phyloP scores from a whole-genome alignment of 2,329 filamentous ascomycete genomes.

The Ambrosiella cleistominuta region DNA sequence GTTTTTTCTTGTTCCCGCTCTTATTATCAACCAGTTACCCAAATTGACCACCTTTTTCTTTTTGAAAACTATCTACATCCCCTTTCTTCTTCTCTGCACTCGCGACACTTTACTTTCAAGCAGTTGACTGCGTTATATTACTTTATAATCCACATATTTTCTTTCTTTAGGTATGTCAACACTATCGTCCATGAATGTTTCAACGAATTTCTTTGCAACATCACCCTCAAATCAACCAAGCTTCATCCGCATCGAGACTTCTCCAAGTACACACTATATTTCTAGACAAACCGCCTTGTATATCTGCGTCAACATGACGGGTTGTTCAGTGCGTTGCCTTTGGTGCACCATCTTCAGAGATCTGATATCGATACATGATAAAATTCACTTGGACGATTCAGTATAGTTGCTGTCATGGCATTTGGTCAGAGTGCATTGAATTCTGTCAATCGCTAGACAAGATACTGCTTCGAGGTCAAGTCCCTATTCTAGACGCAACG shows the following conservation, averaged over 20 bases:
- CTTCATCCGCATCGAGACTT: too few relatives aligned
- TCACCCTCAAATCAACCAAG: too few relatives aligned
- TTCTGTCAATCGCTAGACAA: neutral
- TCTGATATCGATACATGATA: too few relatives aligned
- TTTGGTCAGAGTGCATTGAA: too few relatives aligned
- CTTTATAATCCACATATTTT: constrained; percentile 11
- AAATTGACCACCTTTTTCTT: constrained; percentile 3
- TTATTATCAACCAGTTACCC: constrained; percentile 7
- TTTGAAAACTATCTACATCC: neutral
- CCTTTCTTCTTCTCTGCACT: constrained; percentile 7
- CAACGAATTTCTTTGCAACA: too few relatives aligned
- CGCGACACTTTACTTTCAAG: constrained; percentile 8
- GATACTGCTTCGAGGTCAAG: neutral
- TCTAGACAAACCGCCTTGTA: too few relatives aligned
- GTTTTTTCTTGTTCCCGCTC: neutral
- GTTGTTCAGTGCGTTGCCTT: too few relatives aligned
- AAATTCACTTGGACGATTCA: too few relatives aligned
- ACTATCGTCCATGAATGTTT: neutral
- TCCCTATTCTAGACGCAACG: neutral
- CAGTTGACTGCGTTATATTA: constrained; percentile 12
- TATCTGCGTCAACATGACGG: too few relatives aligned
- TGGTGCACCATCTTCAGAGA: too few relatives aligned
- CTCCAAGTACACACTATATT: too few relatives aligned
- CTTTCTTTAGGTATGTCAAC: constrained; percentile 10
- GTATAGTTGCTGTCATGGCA: too few relatives aligned